Base-by-base conservation (phyloP, 192 early-diverging fungal genomes). In the Phlyctochytrium planicorne region DNA sequence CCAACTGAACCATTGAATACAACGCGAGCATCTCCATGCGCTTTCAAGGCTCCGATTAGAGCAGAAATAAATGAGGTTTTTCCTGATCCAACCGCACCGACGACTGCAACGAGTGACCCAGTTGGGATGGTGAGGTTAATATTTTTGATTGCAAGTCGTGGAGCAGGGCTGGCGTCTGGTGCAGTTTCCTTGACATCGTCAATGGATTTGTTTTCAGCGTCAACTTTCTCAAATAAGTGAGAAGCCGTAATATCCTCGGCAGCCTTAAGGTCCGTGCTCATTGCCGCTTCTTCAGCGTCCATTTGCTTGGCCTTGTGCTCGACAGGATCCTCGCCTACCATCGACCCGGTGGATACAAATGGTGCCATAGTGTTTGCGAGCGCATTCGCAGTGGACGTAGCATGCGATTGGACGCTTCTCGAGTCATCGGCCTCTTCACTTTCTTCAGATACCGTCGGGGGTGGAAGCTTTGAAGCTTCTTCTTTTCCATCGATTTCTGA, bases 1-100 rank as follows among this genome's bases (percentile, higher is more conserved):
- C 89, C 90, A 16, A 98, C 81, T 2, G 71, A 80, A 1, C 91
- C 91, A 16, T 77, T 72, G 6, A 91, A 81, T 0, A 74, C 60
- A 0, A 93, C 87, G 25, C 63, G 56, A 29, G 55, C 34, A 1
- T 65, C 65, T 65, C 81, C 78, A 57, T 20, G 12, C 1, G 36
- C 1, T 24, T 71, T 63, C 40, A 86, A 62, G 67, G 73, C 72
- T 10, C 78, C 78, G 53, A 80, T 35, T 2, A 80, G 35, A 3
- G 70, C 69, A 36, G 56, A 70, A 4, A 82, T 59, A n/a, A 82
- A 59, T 0, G 78, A 68, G 10, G 68, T 67, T 55, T 82, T 82
- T 1, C 80, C 80, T 34, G 61, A 35, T 6, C 80, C 80, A 29
- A 76, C 66, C 0, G 50, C 31, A 24, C 90, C 90, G 2, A 90